Base-by-base conservation (phyloP, 2,329 filamentous ascomycete species). In the Penicillium capsulatum region DNA sequence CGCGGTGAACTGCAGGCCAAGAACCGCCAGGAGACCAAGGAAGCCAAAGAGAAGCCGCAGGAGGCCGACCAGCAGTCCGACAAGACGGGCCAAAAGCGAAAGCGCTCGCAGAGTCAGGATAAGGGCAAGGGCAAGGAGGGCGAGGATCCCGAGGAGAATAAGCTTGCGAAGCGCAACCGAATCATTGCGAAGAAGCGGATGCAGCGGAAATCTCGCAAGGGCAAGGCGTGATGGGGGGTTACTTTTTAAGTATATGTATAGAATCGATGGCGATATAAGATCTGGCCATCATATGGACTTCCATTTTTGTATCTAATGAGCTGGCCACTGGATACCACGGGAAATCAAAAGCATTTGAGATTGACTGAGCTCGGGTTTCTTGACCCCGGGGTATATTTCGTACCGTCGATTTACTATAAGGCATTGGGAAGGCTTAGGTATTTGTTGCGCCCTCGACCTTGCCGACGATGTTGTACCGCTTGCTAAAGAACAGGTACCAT, bases 401-500 rank as follows among this genome's bases (percentile, higher is more conserved):
- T 40, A 31, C 30, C 29, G 17, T 34, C 14, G 3, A 40, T 35
- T 14, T 13, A 34, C 13, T 6, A 9, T 24, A 22, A 31, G 6
- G 10, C 22, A 24, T 7, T 24, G 7, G 7, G 7, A 11, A 24
- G 22, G 7, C 17, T 52, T 44, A 66, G 31, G 55, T 57, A 46
- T 67, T 68, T 29, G 54, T 60, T 13, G 64, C 64, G 34, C 59
- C 64, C 48, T 64, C 51, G 7, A 72, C 67, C 55, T 69, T 70
- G 30, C 69, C 69, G 28, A 72, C 68, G 37, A 97, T 78, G 57
- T 95, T 97, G 71, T 98, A 98, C 42, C 92, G 77, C 73, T 97
- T 98, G 53, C 84, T 87, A 68, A 98, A 98, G 69, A 94, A 98
- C 2, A 85, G 94, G 48, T 84, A 80, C 92, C 92, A 98, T 65